Evolutionary conservation across 2,329 filamentous ascomycete species (phyloP), one percentile per base, ranked within the genome.

Genomic region (Paecilomyces formosus): DNA sequence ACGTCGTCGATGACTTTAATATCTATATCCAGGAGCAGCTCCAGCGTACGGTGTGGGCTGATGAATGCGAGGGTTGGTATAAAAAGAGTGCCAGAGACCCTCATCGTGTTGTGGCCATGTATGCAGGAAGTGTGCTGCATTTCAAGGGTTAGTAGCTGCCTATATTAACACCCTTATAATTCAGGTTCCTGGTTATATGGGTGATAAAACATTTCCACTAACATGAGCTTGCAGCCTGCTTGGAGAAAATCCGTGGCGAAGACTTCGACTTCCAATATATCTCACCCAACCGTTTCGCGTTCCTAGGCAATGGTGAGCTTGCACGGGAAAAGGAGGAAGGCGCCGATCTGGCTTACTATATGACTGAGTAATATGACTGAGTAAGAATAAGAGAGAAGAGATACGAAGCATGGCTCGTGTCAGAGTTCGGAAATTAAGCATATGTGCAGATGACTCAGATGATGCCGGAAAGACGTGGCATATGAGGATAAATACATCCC

Each of bases 1-100:
- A 62, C 15, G 57, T 56, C 12, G 60, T 59, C 8, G 50, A 49
- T 4, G 57, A 65, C 28, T 26, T 63, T 53, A 63, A 65, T 54
- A 12, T 60, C 24, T 63, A 61, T 50, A 61, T 63, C 54, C 62
- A 65, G 28, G 62, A 56, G n/a, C 61, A 58, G 55, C 63, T 64
- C 33, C 57, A 62, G 28, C 55, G 57, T 54, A 57, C 56, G n/a
- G 62, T 64, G 3, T 65, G 62, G 62, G 52, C 55, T 12, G 59
- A 62, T 52, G 60, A 65, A 22, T 65, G 63, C 39, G 57, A 57
- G 31, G 55, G 55, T 15, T 63, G 61, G 61, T 63, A 63, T 57
- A 24, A 15, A 12, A 63, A 63, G 60, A 55, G 61, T 45, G 55
- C 57, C 55, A 58, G 45, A n/a, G 24, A 53, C 24, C 26, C 53